A percentile compares a stretch with the other conserved stretches of the same genome.
Evolutionary conservation across 1,284 basidiomycete species (phyloP).

Genomic region (Golubevia sp.): DNA sequence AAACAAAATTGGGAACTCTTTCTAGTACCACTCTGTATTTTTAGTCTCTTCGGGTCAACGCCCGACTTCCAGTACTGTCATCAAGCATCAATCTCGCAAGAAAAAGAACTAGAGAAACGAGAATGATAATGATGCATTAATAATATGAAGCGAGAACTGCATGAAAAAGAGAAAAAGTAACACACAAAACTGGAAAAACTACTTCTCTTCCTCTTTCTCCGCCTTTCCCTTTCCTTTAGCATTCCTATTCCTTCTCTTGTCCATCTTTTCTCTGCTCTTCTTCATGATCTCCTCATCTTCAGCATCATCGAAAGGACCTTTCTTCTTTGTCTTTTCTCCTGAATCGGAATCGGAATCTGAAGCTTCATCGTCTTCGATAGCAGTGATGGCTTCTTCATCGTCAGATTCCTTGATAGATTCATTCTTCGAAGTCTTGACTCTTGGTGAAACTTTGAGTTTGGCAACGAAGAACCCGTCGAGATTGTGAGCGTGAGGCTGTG

Average conservation of each 20-base stretch:
- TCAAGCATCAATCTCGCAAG: too few relatives aligned
- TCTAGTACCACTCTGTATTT: too few relatives aligned
- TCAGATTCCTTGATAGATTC: background rate
- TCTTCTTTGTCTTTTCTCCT: conserved; percentile 32
- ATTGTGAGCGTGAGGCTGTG: conserved; percentile 61
- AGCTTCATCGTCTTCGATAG: background rate
- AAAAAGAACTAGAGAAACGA: too few relatives aligned
- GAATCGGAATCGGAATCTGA: conserved; percentile 44
- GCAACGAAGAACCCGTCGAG: conserved; percentile 99
- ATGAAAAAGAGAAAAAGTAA: background rate
- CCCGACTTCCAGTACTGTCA: too few relatives aligned
- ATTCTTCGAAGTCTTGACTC: background rate
- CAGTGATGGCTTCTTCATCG: background rate
- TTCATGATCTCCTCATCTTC: conserved; percentile 62
- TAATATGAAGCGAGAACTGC: too few relatives aligned
- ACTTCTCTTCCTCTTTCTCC: background rate
- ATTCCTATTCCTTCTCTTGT: conserved; percentile 1
- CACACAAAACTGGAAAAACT: background rate
- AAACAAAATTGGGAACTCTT: too few relatives aligned
- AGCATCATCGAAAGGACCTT: conserved; percentile 60
- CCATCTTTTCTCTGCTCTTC: conserved; percentile 13
- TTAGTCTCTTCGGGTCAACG: too few relatives aligned
- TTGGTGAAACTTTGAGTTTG: conserved; percentile 80
- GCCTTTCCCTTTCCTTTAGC: background rate
- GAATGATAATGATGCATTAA: too few relatives aligned